Evolutionary conservation across 108 stramenopile genomes (phyloP), one percentile per base, ranked within the genome.

Genomic region (Nitzschia sp.): DNA sequence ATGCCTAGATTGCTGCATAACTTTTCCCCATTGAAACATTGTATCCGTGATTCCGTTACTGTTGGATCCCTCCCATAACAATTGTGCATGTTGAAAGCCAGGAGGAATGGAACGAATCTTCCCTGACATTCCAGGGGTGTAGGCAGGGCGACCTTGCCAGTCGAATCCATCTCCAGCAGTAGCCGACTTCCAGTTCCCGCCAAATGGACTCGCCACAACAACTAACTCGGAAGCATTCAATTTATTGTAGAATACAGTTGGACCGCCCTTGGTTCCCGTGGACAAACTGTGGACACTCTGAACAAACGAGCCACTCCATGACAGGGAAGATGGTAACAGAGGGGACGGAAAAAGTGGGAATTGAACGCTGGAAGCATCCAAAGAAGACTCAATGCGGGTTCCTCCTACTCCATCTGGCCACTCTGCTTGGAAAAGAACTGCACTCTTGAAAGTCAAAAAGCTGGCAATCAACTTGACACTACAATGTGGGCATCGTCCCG

Each of bases 241-340:
- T 0, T 53, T 37, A 44, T 79, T 59, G 51, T 56, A 79, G 51
- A 74, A 73, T 15, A 79, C 69, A 44, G 72, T 68, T 10, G 78
- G 78, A 38, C 78, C 78, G n/a, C 78, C 78, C n/a, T 19, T 17
- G 20, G 72, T 42, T 29, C 78, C 78, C 10, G n/a, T 54, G 20
- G 78, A 70, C 5, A 52, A 22, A 10, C 78, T 22, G 38, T 59
- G 58, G 15, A 73, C 52, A 57, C 56, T 52, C 51, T 73, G 78
- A 12, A 74, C 52, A 24, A 79, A 79, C 10, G 72, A 66, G 7
- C 78, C 78, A 15, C 67, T 53, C 78, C 78, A 79, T 21, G 69
- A 71, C 26, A 76, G 62, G n/a, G 24, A 34, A 7, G 67, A 69
- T 19, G 51, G 57, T 8, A 53, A 38, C 5, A 38, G 19, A 12